Evolutionary conservation across 2,329 filamentous ascomycete species (phyloP).

Genomic region (Coniochaeta sp.): DNA sequence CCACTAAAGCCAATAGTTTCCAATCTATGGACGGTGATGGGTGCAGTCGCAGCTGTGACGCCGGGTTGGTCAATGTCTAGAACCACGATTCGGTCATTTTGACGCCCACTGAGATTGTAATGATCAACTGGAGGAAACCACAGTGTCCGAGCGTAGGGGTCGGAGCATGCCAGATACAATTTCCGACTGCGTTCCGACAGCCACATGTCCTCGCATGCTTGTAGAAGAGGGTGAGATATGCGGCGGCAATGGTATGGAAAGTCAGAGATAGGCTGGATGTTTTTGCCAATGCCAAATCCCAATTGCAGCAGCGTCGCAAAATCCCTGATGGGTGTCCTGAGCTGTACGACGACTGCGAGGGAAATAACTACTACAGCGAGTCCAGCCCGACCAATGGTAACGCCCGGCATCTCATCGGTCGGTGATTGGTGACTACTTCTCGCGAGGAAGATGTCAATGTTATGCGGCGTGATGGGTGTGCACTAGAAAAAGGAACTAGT

Average conservation of each 20-base stretch:
- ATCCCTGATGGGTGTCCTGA: neutral
- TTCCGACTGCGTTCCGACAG: slow-evolving; percentile 19
- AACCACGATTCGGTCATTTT: slow-evolving; percentile 16
- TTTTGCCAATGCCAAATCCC: neutral
- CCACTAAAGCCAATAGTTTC: slow-evolving; percentile 20
- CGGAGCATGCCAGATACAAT: slow-evolving; percentile 22
- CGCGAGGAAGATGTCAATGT: no score
- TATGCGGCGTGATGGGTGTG: no score
- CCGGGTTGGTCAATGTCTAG: slow-evolving; percentile 23
- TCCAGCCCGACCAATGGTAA: neutral
- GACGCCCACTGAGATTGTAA: slow-evolving; percentile 13
- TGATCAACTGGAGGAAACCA: slow-evolving; percentile 15
- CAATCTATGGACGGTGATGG: slow-evolving; percentile 16
- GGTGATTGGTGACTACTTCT: no score
- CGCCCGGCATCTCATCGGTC: no score
- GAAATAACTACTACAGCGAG: neutral
- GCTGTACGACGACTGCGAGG: neutral
- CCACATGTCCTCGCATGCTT: slow-evolving; percentile 25
- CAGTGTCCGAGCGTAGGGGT: slow-evolving; percentile 8
- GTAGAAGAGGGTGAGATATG: slow-evolving; percentile 16
- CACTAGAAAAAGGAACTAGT: no score
- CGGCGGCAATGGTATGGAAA: slow-evolving; percentile 22
- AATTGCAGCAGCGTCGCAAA: neutral
- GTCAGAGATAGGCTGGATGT: neutral
- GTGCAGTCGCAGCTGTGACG: neutral